Evolutionary conservation across 805 yeast species (phyloP).

Genomic region (Candida peoriensis): DNA sequence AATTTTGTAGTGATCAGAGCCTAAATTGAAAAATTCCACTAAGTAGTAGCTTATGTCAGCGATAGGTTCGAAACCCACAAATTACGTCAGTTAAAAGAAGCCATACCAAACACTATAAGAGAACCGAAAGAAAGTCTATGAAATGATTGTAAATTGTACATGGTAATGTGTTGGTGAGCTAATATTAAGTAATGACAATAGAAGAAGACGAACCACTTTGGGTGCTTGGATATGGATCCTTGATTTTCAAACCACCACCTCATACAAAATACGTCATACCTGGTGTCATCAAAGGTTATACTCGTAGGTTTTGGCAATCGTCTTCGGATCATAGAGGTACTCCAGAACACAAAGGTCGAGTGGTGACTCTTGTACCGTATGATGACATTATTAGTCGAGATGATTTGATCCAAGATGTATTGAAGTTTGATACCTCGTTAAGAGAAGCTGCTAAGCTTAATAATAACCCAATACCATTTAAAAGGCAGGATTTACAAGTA

Average conservation of each 20-base stretch:
- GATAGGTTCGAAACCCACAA: no score
- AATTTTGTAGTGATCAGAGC: no score
- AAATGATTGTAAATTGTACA: no score
- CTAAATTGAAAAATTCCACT: no score
- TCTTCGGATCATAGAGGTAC: constrained; percentile 90
- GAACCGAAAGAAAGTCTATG: no score
- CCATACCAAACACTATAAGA: no score
- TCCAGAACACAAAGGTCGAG: constrained; percentile 82
- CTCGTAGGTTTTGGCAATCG: constrained; percentile 87
- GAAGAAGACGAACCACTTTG: constrained; percentile 46
- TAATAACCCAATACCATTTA: constrained; percentile 18
- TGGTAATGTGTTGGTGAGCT: no score
- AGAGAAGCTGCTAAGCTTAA: constrained; percentile 3
- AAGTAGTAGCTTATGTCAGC: no score
- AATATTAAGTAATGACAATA: no score
- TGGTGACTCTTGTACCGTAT: constrained; percentile 70
- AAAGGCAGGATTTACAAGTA: constrained; percentile 43
- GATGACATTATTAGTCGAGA: constrained; percentile 42
- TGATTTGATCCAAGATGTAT: constrained; percentile 38
- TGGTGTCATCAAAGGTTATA: constrained; percentile 71
- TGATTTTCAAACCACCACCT: constrained; percentile 89
- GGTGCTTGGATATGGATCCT: constrained; percentile 88
- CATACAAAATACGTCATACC: constrained; percentile 54
- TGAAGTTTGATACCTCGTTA: constrained; percentile 21
- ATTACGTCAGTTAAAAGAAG: no score